A percentile compares a stretch with the other conserved stretches of the same genome.
phyloP scores from a whole-genome alignment of 2,329 filamentous ascomycete genomes.

The Talaromyces rugulosus region DNA sequence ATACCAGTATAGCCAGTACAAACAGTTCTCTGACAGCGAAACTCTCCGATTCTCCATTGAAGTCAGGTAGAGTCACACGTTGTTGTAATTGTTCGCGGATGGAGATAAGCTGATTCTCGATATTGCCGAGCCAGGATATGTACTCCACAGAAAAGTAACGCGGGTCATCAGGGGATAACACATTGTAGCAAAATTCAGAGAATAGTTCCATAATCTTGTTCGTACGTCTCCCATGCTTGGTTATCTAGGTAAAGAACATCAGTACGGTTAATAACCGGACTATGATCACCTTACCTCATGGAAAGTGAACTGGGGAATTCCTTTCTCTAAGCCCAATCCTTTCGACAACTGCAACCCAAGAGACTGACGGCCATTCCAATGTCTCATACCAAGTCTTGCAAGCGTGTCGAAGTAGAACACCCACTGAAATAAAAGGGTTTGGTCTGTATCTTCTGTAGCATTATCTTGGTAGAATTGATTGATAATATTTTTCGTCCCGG shows the following conservation, averaged over 20 bases:
- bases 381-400: conserved; percentile 1
- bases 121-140: not conserved
- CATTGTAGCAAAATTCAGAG: not conserved
- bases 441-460: not conserved
- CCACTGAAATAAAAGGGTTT: not conserved
- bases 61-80: not conserved
- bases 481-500: conserved; percentile 1
- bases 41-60: not conserved
- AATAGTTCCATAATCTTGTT: conserved; percentile 1
- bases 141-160: not conserved
- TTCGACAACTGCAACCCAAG: not conserved
- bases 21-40: not conserved
- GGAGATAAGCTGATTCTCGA: not conserved
- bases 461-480: not conserved
- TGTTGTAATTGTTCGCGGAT: not conserved
- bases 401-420: conserved; percentile 3
- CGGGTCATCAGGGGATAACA: not conserved
- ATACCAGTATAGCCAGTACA: not conserved
- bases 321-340: not conserved
- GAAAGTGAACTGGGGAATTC: not conserved
- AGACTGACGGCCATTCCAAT: not conserved
- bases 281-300: not conserved
- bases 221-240: not conserved
- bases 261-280: not conserved
- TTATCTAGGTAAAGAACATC: not conserved